Conservation (phyloP, 345 rosid species). For the Ceriops decandra region DNA sequence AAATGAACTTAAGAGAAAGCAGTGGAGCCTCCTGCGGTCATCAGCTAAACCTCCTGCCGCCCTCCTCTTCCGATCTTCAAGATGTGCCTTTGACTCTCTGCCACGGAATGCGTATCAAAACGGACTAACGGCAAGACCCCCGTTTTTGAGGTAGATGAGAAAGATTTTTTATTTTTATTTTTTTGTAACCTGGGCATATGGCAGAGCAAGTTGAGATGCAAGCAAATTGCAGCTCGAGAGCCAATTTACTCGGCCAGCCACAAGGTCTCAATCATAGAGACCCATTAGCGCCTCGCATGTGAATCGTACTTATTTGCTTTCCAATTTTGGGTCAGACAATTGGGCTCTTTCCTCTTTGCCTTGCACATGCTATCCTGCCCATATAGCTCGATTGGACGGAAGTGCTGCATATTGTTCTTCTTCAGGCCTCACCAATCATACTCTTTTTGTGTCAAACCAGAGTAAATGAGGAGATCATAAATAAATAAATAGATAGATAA, state of each 20-base stretch:
- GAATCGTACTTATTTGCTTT: conserved; percentile 1
- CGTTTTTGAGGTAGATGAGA: no score
- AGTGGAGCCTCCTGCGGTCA: no score
- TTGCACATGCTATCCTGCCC: conserved; percentile 8
- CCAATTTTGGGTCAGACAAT: conserved; percentile 24
- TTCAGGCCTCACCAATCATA: neutral
- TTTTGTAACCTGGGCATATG: no score
- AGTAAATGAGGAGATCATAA: neutral
- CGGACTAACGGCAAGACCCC: no score
- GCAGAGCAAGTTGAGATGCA: neutral
- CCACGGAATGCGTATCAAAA: no score
- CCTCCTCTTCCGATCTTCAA: no score
- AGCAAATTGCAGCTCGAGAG: conserved; percentile 8
- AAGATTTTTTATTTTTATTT: no score
- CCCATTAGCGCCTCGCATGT: conserved; percentile 1
- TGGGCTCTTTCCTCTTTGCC: conserved; percentile 15
- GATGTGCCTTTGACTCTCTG: no score
- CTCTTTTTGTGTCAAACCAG: neutral
- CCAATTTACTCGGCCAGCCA: conserved; percentile 8
- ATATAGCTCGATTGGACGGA: neutral
- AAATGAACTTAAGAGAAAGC: no score
- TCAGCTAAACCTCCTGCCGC: no score
- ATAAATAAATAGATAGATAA: neutral
- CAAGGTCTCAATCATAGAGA: conserved; percentile 9
- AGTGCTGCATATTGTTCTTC: neutral